Evolutionary conservation across 176 grass and related monocot species (phyloP), one percentile per base, ranked within the genome.

Genomic region (Oryza australiensis): DNA sequence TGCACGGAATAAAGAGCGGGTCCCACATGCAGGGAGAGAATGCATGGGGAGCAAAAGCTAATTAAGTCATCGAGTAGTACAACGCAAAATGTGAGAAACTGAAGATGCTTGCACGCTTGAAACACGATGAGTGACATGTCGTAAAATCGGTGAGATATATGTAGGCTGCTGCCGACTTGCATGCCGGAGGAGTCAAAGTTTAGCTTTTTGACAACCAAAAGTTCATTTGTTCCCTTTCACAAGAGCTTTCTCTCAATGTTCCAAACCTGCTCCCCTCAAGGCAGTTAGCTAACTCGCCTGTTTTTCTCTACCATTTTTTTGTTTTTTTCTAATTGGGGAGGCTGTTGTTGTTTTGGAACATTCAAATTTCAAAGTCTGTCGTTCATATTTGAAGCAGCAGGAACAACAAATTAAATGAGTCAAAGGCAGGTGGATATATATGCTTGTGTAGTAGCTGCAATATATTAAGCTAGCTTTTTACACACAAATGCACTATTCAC

Each of bases 41-140:
- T 53, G n/a, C 38, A 9, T 40, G 30, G 30, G 37, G 68, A 7
- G 28, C 46, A 49, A 37, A 37, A 37, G 35, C 35, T 37, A 37
- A 18, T 3, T 55, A 37, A 18, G 5, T 55, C 51, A 55, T 55
- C 51, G 9, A 40, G 62, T 37, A 40, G 68, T 37, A 62, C 62
- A 60, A 27, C 3, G 24, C 18, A 83, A 73, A 73, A 82, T 75
- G 33, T 79, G 86, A 70, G 12, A 34, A 65, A 70, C 49, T 1
- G 70, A 20, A 26, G 62, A 69, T 76, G 72, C 72, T 81, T 62
- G 64, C 59, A 87, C 28, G 72, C 64, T 70, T 48, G 22, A 76
- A 62, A 27, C 10, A 70, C 13, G 70, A 57, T 42, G 35, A 37
- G 35, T 37, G 32, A 12, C 6, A 26, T 60, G 55, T 60, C 20